Conservation (phyloP, 2,329 filamentous ascomycete species). For the Cordyceps cateniannulata region DNA sequence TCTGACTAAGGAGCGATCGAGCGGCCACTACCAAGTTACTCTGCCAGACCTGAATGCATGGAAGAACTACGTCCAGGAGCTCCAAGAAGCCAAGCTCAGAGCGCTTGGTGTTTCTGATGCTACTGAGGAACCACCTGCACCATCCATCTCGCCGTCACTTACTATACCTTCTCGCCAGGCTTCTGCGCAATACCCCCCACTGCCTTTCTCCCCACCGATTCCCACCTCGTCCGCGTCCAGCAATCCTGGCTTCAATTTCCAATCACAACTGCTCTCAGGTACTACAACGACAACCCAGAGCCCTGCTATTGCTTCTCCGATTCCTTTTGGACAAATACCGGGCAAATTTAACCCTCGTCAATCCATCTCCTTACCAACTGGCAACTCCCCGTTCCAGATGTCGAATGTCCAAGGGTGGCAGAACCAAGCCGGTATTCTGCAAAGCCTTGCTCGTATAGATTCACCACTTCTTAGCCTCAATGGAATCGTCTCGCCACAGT, state of each 20-base stretch:
- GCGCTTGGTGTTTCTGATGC: slow-evolving; percentile 82
- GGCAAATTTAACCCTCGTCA: slow-evolving; percentile 62
- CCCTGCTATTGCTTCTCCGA: slow-evolving; percentile 62
- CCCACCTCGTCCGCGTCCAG: slow-evolving; percentile 73
- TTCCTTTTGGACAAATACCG: slow-evolving; percentile 55
- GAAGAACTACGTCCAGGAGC: slow-evolving; percentile 72
- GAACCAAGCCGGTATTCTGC: slow-evolving; percentile 49
- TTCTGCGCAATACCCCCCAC: slow-evolving; percentile 66
- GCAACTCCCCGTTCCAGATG: slow-evolving; percentile 62
- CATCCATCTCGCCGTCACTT: slow-evolving; percentile 60
- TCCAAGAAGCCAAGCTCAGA: slow-evolving; percentile 87
- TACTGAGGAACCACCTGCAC: slow-evolving; percentile 60
- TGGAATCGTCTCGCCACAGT: slow-evolving; percentile 56
- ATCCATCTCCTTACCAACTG: slow-evolving; percentile 61
- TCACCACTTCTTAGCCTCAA: slow-evolving; percentile 59
- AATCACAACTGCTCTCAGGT: slow-evolving; percentile 52
- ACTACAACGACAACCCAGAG: slow-evolving; percentile 55
- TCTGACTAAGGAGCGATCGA: slow-evolving; percentile 46
- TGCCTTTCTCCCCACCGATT: slow-evolving; percentile 78
- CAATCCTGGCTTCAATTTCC: slow-evolving; percentile 56
- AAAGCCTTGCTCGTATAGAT: slow-evolving; percentile 47
- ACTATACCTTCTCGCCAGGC: slow-evolving; percentile 59
- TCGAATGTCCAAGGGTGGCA: slow-evolving; percentile 52
- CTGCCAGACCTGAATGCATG: slow-evolving; percentile 64
- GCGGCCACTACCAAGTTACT: slow-evolving; percentile 51